These are phyloP conservation scores for Ustilaginoidea virens DNA, from an alignment of 2,329 filamentous ascomycete species.

Conservation along the genomic window DNA sequence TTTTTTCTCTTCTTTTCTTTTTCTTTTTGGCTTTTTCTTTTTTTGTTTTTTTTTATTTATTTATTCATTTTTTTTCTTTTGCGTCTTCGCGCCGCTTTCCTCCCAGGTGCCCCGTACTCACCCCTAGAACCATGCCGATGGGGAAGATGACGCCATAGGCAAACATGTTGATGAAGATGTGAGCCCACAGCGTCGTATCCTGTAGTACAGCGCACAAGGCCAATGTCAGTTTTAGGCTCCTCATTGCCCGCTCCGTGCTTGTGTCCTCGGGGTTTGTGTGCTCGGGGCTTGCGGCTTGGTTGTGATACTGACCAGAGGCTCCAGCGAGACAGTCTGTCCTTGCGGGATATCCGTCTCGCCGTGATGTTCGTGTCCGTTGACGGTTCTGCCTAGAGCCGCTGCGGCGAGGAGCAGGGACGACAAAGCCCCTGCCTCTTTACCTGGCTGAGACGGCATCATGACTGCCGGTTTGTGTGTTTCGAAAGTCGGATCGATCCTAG, in stretches of 20 bases:
- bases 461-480: no score
- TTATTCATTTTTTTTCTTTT: no score
- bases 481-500: no score
- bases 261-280: no score
- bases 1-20: no score
- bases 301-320: constrained; percentile 48
- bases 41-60: no score
- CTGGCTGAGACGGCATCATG: no score
- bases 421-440: constrained; percentile 8
- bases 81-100: neutral
- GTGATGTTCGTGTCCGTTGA: constrained; percentile 33
- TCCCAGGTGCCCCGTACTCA: constrained; percentile 29
- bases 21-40: no score
- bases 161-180: constrained; percentile 77
- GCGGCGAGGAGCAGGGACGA: constrained; percentile 9
- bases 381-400: constrained; percentile 11
- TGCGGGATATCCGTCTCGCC: constrained; percentile 44
- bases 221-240: neutral
- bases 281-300: neutral
- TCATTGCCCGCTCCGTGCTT: neutral
- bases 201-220: constrained; percentile 14
- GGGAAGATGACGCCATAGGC: constrained; percentile 90
- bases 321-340: constrained; percentile 51
- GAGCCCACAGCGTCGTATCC: constrained; percentile 81
- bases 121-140: constrained; percentile 85